Evolutionary conservation across 257 asterid genomes (phyloP).

Genomic region (Solanum virginianum): DNA sequence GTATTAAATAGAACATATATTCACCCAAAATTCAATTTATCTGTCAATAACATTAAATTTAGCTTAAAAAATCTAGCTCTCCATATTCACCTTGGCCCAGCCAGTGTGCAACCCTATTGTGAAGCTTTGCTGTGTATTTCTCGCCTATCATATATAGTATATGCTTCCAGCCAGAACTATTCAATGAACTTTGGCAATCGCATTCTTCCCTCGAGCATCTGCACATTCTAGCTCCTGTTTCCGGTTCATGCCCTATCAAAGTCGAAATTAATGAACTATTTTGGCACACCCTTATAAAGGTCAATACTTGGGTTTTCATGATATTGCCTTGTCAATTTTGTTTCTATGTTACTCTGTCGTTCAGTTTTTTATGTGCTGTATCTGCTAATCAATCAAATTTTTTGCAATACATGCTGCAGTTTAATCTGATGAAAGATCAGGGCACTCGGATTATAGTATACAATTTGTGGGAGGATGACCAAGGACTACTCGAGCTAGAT

Average conservation of each 20-base stretch:
- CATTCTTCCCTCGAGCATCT: neutral
- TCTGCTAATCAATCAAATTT: neutral
- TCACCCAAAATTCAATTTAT: neutral
- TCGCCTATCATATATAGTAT: neutral
- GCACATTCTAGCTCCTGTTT: neutral
- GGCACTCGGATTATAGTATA: constrained; percentile 81
- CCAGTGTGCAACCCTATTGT: neutral
- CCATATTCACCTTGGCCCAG: neutral
- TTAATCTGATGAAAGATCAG: constrained; percentile 56
- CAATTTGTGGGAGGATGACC: constrained; percentile 97
- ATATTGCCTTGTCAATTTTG: neutral
- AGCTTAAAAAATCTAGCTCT: neutral
- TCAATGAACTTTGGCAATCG: neutral
- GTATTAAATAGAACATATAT: neutral
- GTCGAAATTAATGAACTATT: neutral
- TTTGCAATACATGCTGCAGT: constrained; percentile 24
- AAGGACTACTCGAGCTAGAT: constrained; percentile 79
- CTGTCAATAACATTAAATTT: neutral
- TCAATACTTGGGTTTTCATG: neutral
- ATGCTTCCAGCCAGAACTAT: neutral
- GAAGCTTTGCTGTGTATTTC: neutral
- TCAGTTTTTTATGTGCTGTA: neutral
- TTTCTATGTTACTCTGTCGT: neutral
- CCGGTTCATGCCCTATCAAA: neutral
- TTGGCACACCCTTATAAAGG: neutral